phyloP scores from a whole-genome alignment of 306 rosid species.

The Prunus mume region DNA sequence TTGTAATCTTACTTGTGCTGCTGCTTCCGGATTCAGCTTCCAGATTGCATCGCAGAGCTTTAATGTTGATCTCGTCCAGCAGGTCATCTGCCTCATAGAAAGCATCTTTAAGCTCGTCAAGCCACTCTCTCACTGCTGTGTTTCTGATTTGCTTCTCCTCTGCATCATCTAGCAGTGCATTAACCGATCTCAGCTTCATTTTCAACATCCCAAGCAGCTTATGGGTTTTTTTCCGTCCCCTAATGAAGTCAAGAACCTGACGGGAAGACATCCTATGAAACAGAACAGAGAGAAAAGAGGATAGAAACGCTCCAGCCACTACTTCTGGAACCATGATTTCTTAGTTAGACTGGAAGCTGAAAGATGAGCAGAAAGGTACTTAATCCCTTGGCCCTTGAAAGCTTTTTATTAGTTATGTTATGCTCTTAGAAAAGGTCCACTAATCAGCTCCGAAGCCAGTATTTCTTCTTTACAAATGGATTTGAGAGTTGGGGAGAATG shows the following conservation, averaged over 20 bases:
- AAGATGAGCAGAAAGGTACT: too few species aligned
- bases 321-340: background rate
- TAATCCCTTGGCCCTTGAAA: too few species aligned
- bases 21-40: background rate
- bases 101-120: background rate
- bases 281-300: slow-evolving; percentile 10
- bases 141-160: slow-evolving; percentile 18
- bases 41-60: background rate
- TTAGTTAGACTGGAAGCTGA: background rate
- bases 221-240: background rate
- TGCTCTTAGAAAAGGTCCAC: too few species aligned
- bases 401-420: too few species aligned
- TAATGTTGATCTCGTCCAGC: slow-evolving; percentile 23
- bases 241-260: background rate
- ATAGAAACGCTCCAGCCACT: slow-evolving; percentile 17
- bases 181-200: background rate
- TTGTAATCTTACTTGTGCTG: background rate
- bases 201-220: background rate
- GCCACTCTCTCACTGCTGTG: slow-evolving; percentile 10
- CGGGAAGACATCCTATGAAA: slow-evolving; percentile 2
- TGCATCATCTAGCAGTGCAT: slow-evolving; percentile 22
- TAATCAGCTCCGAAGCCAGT: too few species aligned
- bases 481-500: too few species aligned
- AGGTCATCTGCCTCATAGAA: slow-evolving; percentile 14
- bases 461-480: too few species aligned